Evolutionary conservation across 2,329 filamentous ascomycete species (phyloP).

Genomic region (Colletotrichum brevisporum): DNA sequence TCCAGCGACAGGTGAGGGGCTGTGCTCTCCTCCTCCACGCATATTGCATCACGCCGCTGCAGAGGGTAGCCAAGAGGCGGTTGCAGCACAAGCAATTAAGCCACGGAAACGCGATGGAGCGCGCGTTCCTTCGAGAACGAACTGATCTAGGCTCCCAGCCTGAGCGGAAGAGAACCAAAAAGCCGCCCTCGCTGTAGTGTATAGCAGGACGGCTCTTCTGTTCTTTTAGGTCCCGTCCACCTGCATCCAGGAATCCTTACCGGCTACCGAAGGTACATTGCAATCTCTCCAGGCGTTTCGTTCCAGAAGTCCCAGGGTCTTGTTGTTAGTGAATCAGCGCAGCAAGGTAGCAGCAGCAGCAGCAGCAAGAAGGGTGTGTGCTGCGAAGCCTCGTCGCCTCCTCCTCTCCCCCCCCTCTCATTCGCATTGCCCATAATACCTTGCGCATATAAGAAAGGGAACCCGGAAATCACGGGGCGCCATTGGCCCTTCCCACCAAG

Average conservation of each 20-base stretch:
- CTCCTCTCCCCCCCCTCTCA: background rate
- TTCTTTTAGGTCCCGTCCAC: background rate
- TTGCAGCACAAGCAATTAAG: constrained; percentile 12
- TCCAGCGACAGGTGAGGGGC: constrained; percentile 32
- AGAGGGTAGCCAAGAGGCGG: constrained; percentile 17
- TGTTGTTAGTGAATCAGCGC: background rate
- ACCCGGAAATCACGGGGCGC: constrained; percentile 13
- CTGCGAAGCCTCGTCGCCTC: constrained; percentile 15
- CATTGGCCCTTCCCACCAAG: background rate
- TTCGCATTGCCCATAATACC: background rate
- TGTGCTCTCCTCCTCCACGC: constrained; percentile 21
- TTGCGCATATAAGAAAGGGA: background rate
- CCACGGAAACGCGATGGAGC: background rate
- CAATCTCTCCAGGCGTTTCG: constrained; percentile 1
- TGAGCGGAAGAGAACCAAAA: no score
- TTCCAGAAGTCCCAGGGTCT: constrained; percentile 7
- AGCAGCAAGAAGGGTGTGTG: background rate
- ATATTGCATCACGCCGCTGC: constrained; percentile 23
- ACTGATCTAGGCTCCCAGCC: background rate
- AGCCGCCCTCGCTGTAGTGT: no score
- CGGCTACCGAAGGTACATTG: background rate
- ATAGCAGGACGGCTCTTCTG: no score
- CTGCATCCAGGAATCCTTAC: background rate
- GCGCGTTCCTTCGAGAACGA: constrained; percentile 26
- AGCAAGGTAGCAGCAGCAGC: background rate